Conservation (phyloP, 441 rosid species). For the Pelargonium cotyledonis region DNA sequence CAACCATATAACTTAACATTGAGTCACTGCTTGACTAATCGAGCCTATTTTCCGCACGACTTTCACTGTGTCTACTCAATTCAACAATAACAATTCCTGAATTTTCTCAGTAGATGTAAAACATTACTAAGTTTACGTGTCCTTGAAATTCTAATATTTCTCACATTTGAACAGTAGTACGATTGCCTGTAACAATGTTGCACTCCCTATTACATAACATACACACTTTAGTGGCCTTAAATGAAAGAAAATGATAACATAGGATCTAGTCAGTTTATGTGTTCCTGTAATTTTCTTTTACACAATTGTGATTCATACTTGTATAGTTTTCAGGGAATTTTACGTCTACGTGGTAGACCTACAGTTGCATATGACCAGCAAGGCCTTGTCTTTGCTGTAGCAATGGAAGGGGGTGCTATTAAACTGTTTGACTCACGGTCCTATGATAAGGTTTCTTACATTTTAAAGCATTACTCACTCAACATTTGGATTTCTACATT, state of each 20-base stretch:
- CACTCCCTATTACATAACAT: too few relatives aligned
- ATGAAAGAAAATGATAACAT: neutral
- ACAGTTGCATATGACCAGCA: slow-evolving; percentile 93
- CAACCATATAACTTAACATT: too few relatives aligned
- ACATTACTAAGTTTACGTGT: too few relatives aligned
- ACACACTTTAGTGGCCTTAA: too few relatives aligned
- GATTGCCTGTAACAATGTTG: too few relatives aligned
- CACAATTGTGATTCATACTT: slow-evolving; percentile 49
- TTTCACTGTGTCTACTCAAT: too few relatives aligned
- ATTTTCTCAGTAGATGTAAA: too few relatives aligned
- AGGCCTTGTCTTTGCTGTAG: slow-evolving; percentile 96
- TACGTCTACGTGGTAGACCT: slow-evolving; percentile 83
- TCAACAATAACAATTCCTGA: too few relatives aligned
- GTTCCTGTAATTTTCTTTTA: slow-evolving; percentile 3
- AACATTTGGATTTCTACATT: neutral
- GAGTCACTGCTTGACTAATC: too few relatives aligned
- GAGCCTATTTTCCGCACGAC: too few relatives aligned
- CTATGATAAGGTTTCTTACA: slow-evolving; percentile 66
- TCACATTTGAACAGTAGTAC: too few relatives aligned
- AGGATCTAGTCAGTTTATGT: slow-evolving; percentile 4
- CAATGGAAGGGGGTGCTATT: slow-evolving; percentile 97
- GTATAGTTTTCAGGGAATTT: slow-evolving; percentile 71
- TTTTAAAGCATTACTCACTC: neutral
- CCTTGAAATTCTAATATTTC: too few relatives aligned
- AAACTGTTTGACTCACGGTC: slow-evolving; percentile 89